Conservation (phyloP, 768 basidiomycete genomes). For the Crassisporium funariophilum region DNA sequence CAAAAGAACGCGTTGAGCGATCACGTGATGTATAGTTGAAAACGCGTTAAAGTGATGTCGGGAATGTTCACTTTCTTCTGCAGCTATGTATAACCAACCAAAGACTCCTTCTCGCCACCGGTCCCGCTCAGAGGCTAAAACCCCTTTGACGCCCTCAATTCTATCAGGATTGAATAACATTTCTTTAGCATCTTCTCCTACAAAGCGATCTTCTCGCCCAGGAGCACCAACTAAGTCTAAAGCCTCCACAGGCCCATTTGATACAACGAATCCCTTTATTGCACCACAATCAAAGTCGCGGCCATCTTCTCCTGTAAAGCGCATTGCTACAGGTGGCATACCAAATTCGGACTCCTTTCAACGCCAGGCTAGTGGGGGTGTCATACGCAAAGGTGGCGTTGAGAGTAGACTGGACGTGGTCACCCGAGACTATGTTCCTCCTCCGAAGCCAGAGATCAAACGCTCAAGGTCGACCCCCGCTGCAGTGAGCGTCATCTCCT, state of each 20-base stretch:
- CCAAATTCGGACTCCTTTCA: slow-evolving; percentile 55
- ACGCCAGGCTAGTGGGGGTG: slow-evolving; percentile 64
- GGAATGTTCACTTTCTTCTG: neutral
- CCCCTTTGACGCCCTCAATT: slow-evolving; percentile 51
- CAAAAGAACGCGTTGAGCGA: neutral
- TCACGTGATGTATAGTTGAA: slow-evolving; percentile 19
- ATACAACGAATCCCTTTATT: slow-evolving; percentile 67
- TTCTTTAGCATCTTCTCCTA: slow-evolving; percentile 37
- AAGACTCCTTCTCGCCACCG: slow-evolving; percentile 52
- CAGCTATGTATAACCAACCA: slow-evolving; percentile 27
- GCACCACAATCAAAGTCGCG: slow-evolving; percentile 44
- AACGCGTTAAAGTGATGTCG: slow-evolving; percentile 8
- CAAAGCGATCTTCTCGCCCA: slow-evolving; percentile 27
- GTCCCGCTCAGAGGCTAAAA: slow-evolving; percentile 51
- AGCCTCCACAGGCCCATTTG: slow-evolving; percentile 38
- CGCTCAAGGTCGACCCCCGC: slow-evolving; percentile 77
- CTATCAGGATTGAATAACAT: slow-evolving; percentile 42
- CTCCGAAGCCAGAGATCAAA: slow-evolving; percentile 60
- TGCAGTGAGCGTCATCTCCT: slow-evolving; percentile 37
- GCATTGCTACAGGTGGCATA: slow-evolving; percentile 48
- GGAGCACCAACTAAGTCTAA: slow-evolving; percentile 30
- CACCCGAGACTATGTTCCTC: slow-evolving; percentile 76
- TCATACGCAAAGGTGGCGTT: slow-evolving; percentile 76
- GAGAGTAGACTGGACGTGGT: slow-evolving; percentile 80
- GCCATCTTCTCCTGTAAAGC: slow-evolving; percentile 67